phyloP scores from a whole-genome alignment of 768 basidiomycete genomes.

The Pulveroboletus sp. region DNA sequence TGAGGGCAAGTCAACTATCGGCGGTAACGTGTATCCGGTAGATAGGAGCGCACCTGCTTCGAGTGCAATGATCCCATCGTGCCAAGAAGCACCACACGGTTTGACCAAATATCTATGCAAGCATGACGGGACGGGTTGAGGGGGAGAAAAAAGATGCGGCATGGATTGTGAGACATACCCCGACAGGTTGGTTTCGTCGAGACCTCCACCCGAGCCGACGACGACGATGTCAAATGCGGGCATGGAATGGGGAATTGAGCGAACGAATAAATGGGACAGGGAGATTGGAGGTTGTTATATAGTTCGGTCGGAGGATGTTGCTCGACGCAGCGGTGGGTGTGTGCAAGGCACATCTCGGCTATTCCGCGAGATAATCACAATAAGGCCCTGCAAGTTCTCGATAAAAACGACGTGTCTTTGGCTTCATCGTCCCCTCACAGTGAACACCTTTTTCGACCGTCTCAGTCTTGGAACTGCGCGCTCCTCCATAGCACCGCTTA shows the following conservation, averaged over 20 bases:
- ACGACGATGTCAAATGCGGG: constrained; percentile 67
- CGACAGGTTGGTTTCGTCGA: constrained; percentile 83
- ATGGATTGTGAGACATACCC: constrained; percentile 47
- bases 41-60: constrained; percentile 67
- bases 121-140: constrained; percentile 8
- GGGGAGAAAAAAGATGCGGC: neutral
- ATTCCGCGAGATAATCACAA: neutral
- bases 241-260: constrained; percentile 23
- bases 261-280: too few relatives aligned
- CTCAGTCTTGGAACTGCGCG: neutral
- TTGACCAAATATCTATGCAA: constrained; percentile 80
- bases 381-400: too few relatives aligned
- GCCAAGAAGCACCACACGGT: constrained; percentile 59
- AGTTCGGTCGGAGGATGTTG: neutral
- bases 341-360: constrained; percentile 24
- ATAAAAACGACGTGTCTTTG: too few relatives aligned
- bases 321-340: neutral
- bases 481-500: neutral
- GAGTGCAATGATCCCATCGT: constrained; percentile 74
- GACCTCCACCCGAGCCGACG: constrained; percentile 85
- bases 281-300: neutral
- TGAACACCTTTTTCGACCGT: neutral
- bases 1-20: neutral
- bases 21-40: neutral
- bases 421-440: too few relatives aligned